Evolutionary conservation across 73 alveolate genomes (phyloP).

Genomic region (Stentor coeruleus): DNA sequence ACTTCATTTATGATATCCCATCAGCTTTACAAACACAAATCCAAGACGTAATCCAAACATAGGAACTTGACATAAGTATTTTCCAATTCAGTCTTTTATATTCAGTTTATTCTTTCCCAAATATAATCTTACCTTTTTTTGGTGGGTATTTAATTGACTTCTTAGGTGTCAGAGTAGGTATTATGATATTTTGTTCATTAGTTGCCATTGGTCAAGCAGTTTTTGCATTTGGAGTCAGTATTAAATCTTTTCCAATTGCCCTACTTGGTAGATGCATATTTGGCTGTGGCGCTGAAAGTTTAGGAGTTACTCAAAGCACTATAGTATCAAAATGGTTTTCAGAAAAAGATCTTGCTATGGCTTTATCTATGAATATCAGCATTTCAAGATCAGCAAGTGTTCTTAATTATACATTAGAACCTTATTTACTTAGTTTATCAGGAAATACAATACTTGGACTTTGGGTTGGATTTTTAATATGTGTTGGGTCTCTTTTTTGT

Average conservation of each 20-base stretch:
- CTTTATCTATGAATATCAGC: conserved; percentile 80
- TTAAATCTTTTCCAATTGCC: conserved; percentile 55
- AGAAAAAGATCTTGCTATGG: conserved; percentile 89
- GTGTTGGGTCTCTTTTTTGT: conserved; percentile 42
- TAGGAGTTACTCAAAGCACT: conserved; percentile 65
- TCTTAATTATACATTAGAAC: conserved; percentile 32
- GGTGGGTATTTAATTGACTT: conserved; percentile 82
- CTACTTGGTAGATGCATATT: conserved; percentile 88
- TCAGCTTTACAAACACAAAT: background rate
- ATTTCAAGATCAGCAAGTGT: conserved; percentile 74
- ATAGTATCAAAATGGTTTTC: conserved; percentile 91
- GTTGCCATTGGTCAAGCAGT: conserved; percentile 63
- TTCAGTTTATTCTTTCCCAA: conserved; percentile 83
- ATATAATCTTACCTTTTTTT: conserved; percentile 72
- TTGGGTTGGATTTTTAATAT: conserved; percentile 48
- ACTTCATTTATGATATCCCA: conserved; percentile 5
- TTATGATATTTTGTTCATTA: conserved; percentile 26
- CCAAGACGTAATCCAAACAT: background rate
- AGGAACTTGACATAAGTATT: background rate
- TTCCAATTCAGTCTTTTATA: conserved; percentile 47
- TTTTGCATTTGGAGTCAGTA: conserved; percentile 67
- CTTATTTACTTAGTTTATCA: background rate
- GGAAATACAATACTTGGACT: conserved; percentile 48
- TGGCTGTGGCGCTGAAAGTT: conserved; percentile 87
- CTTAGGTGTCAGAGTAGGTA: conserved; percentile 36